Conservation (phyloP, 129 eudicot species). For the Flaveria trinervia region DNA sequence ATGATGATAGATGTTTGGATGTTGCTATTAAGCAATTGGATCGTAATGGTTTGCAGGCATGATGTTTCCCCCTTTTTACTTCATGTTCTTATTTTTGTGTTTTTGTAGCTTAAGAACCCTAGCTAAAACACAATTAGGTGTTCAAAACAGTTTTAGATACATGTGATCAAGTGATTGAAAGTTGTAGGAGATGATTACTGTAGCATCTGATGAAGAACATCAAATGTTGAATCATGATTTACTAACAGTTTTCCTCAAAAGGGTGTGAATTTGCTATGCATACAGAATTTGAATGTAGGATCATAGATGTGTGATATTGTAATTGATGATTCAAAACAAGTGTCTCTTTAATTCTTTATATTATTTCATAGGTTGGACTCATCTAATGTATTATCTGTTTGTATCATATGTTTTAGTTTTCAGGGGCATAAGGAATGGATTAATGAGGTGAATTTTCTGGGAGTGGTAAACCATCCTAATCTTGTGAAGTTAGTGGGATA, state of each 20-base stretch:
- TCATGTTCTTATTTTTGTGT: neutral
- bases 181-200: neutral
- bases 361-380: constrained; percentile 5
- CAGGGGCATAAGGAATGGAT: constrained; percentile 99
- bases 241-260: too few species aligned
- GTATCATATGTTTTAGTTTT: constrained; percentile 58
- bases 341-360: neutral
- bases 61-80: constrained; percentile 14
- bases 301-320: neutral
- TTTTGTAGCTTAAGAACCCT: too few species aligned
- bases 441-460: constrained; percentile 81
- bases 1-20: constrained; percentile 38
- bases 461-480: constrained; percentile 86
- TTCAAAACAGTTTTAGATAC: neutral
- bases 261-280: neutral
- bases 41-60: constrained; percentile 94
- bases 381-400: constrained; percentile 32
- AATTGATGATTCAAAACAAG: neutral
- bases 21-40: constrained; percentile 86
- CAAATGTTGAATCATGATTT: too few species aligned
- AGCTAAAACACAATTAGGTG: neutral
- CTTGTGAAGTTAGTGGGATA: constrained; percentile 86
- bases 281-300: neutral
- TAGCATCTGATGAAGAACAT: too few species aligned
- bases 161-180: neutral